Evolutionary conservation across 495 filamentous ascomycete species (phyloP), one percentile per base, ranked within the genome.

Genomic region (Xylaria castorea): DNA sequence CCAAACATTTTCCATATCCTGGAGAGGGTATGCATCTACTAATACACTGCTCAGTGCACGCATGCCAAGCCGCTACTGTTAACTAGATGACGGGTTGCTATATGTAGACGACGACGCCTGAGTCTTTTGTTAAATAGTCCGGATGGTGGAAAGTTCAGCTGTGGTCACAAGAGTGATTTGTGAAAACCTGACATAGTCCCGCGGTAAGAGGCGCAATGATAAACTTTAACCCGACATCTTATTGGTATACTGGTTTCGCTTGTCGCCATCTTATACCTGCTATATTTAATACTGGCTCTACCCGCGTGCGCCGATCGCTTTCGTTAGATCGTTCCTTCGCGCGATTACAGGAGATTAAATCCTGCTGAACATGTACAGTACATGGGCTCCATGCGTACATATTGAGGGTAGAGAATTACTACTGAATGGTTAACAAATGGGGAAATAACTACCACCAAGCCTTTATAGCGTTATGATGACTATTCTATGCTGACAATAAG

Each of bases 401-500:
- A 25, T 3, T 5, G 30, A 53, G 64, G 20, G 8, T 32, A 36
- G n/a, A 5, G 46, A 53, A 67, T 42, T 68, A 57, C 66, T 55
- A 68, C 30, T 42, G 36, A 55, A 66, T 50, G 9, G 61, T 16
- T 30, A 32, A 67, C 1, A 32, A 20, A 67, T 30, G 64, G 27
- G 30, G 44, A 67, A 67, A 44, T 32, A n/a, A 46, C 30, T 64
- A 27, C 22, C 38, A n/a, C 38, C 38, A 64, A 64, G 38, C 8
- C 5, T 27, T 27, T 18, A 50, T 65, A 27, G 50, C 50, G 30
- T 44, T 22, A 68, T 68, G 66, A 68, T 68, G 66, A 68, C 64
- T 67, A 51, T 30, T 38, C 40, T 25, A 30, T 38, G 64, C 64
- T 68, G 66, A 68, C 66, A n/a, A 42, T 44, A 61, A 38, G n/a